Evolutionary conservation across 345 rosid species (phyloP).

Genomic region (Gossypioides kirkii): DNA sequence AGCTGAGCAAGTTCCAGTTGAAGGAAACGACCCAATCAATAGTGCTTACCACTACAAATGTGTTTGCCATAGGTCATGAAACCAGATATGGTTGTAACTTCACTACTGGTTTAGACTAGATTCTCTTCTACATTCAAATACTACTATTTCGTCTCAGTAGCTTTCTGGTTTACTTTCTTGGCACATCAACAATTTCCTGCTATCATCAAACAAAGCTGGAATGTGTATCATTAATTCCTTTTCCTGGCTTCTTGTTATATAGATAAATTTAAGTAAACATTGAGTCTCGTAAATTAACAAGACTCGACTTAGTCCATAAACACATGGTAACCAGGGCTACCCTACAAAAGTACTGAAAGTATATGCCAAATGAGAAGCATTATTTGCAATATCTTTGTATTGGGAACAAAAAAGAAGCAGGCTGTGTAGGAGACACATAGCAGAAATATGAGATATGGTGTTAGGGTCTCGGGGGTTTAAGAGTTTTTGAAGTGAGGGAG

Average conservation of each 20-base stretch:
- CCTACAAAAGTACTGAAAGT: too few species aligned
- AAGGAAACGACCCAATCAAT: slow-evolving; percentile 88
- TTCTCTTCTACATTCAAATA: not conserved
- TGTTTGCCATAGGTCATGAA: slow-evolving; percentile 64
- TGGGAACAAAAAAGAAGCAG: not conserved
- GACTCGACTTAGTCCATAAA: too few species aligned
- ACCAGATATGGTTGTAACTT: not conserved
- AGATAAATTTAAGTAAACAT: not conserved
- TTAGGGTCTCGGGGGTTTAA: not conserved
- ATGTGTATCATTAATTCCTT: not conserved
- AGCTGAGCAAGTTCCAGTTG: slow-evolving; percentile 94
- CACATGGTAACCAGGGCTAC: too few species aligned
- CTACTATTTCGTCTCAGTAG: not conserved
- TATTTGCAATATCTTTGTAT: not conserved
- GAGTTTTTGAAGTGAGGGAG: not conserved
- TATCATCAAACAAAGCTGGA: not conserved
- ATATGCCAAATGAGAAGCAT: too few species aligned
- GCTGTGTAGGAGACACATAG: not conserved
- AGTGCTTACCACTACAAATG: slow-evolving; percentile 91
- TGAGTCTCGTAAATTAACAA: too few species aligned
- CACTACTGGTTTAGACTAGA: slow-evolving; percentile 1
- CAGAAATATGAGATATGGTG: not conserved
- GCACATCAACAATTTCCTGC: not conserved
- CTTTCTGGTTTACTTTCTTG: slow-evolving; percentile 7
- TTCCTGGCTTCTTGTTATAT: not conserved